phyloP scores from a whole-genome alignment of 352 stramenopile genomes.

The Thalassiosira mediterranea region DNA sequence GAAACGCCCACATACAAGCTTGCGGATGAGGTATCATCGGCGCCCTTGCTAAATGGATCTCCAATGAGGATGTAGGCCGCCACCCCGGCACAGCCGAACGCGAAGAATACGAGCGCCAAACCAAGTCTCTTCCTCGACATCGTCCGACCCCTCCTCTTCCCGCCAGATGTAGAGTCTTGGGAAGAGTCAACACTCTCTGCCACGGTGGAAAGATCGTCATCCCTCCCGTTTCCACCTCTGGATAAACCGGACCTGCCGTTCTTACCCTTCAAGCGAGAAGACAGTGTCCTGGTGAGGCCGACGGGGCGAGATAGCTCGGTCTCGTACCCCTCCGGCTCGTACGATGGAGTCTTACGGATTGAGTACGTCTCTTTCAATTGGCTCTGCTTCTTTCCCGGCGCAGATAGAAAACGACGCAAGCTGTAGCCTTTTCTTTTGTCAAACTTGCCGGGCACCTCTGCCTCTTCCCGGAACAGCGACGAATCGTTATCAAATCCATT shows the following conservation, averaged over 20 bases:
- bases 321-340: slow-evolving; percentile 9
- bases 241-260: not conserved
- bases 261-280: not conserved
- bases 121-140: no score
- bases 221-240: not conserved
- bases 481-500: not conserved
- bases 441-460: not conserved
- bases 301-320: not conserved
- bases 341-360: not conserved
- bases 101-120: not conserved
- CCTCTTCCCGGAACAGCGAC: not conserved
- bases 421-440: not conserved
- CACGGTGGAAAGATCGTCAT: slow-evolving; percentile 21
- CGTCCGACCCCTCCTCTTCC: not conserved
- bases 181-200: slow-evolving; percentile 19
- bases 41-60: no score
- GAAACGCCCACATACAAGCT: no score
- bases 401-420: slow-evolving; percentile 5
- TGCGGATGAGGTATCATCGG: no score
- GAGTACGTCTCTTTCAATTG: not conserved
- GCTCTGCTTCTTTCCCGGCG: not conserved
- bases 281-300: not conserved
- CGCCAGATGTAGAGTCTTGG: not conserved
- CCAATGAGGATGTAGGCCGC: no score
- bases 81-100: no score